Evolutionary conservation across 352 stramenopile species (phyloP), one percentile per base, ranked within the genome.

Genomic region (Globisporangium acanthophoron): DNA sequence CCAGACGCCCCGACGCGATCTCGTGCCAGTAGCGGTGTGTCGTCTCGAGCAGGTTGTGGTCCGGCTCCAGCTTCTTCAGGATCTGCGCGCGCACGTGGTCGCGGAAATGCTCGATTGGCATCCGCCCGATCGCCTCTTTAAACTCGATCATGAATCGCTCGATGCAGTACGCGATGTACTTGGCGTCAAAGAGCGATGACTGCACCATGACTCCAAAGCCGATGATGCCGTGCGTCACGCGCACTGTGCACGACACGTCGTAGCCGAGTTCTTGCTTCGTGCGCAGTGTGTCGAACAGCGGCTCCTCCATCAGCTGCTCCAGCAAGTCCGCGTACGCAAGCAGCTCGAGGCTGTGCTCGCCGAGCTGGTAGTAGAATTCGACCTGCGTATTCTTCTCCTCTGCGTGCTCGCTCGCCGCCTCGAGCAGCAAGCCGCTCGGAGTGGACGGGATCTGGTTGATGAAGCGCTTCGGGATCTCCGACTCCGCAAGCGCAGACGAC

Each of bases 261-360:
- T 96, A 96, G 2, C 87, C 87, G 3, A 96, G 71, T 57, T 96
- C 87, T 57, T 96, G 73, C 63, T 96, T 96, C 1, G 88, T 96
- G 29, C 88, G 80, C 24, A 96, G 63, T 0, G 80, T 85, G 46
- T 96, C 85, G 62, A 95, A 96, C 16, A 96, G 65, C 27, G 88
- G 88, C 54, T 96, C 88, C 46, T 92, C 85, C 85, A 96, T 96
- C 52, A 96, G 66, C 49, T 94, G 77, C 52, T 96, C 81, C 11
- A 96, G 62, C 61, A 96, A 66, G 51, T 96, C 86, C 0, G 78
- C 81, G 47, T 90, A 84, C n/a, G 84, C 85, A 33, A 92, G 66
- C 29, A 67, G 64, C 5, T 70, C 70, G 33, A 94, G 35, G 48
- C 66, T 79, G 56, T 91, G 68, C 48, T 81, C 76, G 11, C 85